Conservation (phyloP, 352 stramenopile species). For the Aphanomyces astaci region DNA sequence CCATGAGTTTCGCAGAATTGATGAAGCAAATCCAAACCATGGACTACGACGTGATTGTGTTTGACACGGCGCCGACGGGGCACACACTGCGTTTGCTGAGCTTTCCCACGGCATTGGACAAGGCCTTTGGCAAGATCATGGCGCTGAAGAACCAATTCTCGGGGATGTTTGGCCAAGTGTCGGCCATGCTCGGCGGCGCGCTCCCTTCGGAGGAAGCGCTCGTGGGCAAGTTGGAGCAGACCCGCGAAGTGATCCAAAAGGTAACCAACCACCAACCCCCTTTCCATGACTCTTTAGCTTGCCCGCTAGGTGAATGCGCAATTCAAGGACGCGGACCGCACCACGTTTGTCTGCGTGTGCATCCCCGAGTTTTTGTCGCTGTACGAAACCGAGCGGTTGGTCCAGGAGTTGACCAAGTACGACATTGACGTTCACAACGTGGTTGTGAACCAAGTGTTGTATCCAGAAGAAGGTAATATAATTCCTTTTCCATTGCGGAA, state of each 20-base stretch:
- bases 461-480: slow-evolving; percentile 59
- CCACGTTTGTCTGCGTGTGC: slow-evolving; percentile 99
- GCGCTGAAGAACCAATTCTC: slow-evolving; percentile 92
- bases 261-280: slow-evolving; percentile 2
- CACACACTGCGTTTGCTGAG: slow-evolving; percentile 95
- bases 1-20: slow-evolving; percentile 98
- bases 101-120: slow-evolving; percentile 98
- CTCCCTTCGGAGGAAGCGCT: slow-evolving; percentile 91
- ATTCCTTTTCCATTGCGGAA: no score
- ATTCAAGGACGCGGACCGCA: slow-evolving; percentile 98
- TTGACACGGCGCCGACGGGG: slow-evolving; percentile 97
- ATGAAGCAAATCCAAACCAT: slow-evolving; percentile 98
- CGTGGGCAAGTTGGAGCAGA: slow-evolving; percentile 92
- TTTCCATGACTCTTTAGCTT: not conserved
- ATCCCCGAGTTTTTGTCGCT: slow-evolving; percentile 99
- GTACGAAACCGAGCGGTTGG: slow-evolving; percentile 98
- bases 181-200: slow-evolving; percentile 59
- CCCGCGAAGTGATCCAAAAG: slow-evolving; percentile 96
- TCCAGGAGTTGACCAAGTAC: slow-evolving; percentile 99
- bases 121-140: slow-evolving; percentile 97
- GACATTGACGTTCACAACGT: slow-evolving; percentile 99
- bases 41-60: slow-evolving; percentile 97
- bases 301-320: slow-evolving; percentile 88
- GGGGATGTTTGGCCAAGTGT: slow-evolving; percentile 81
- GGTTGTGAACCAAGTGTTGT: slow-evolving; percentile 99